These are phyloP conservation scores for Larix kaempferi DNA, from an alignment of 75 land plant genomes.

Conservation along the genomic window DNA sequence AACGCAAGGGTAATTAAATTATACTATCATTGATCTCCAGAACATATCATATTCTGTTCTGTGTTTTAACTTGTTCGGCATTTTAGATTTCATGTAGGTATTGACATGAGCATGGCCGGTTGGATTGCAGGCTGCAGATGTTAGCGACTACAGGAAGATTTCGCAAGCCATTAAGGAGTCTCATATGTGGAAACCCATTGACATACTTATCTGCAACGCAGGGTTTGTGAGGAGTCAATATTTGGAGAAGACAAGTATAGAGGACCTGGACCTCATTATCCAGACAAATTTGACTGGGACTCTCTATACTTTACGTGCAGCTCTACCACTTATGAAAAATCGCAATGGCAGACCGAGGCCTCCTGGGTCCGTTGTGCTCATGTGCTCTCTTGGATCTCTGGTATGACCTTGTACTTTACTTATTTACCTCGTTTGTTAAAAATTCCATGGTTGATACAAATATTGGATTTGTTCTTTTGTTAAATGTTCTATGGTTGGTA, in stretches of 20 bases:
- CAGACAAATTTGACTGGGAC: slow-evolving; percentile 17
- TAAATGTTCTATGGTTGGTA: too few relatives aligned
- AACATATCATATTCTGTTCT: too few relatives aligned
- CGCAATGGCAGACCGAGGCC: not conserved
- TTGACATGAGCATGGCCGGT: not conserved
- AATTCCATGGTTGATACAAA: too few relatives aligned
- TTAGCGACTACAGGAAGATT: slow-evolving; percentile 10
- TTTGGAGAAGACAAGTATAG: slow-evolving; percentile 14
- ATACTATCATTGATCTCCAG: too few relatives aligned
- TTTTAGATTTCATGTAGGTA: not conserved
- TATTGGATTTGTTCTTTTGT: too few relatives aligned
- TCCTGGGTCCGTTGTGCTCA: slow-evolving; percentile 22
- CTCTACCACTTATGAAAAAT: slow-evolving; percentile 26
- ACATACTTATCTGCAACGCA: slow-evolving; percentile 33
- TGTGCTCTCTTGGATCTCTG: slow-evolving; percentile 24
- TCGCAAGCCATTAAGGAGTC: slow-evolving; percentile 20
- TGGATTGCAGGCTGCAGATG: slow-evolving; percentile 26
- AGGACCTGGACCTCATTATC: slow-evolving; percentile 11
- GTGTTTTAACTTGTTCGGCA: not conserved
- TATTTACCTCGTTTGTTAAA: too few relatives aligned
- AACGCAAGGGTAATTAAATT: not conserved
- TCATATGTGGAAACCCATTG: slow-evolving; percentile 25
- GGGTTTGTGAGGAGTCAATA: slow-evolving; percentile 7
- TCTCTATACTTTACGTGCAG: slow-evolving; percentile 23
- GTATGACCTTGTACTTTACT: not conserved